Conservation (phyloP, 1,284 basidiomycete genomes). For the Chiua sp. region DNA sequence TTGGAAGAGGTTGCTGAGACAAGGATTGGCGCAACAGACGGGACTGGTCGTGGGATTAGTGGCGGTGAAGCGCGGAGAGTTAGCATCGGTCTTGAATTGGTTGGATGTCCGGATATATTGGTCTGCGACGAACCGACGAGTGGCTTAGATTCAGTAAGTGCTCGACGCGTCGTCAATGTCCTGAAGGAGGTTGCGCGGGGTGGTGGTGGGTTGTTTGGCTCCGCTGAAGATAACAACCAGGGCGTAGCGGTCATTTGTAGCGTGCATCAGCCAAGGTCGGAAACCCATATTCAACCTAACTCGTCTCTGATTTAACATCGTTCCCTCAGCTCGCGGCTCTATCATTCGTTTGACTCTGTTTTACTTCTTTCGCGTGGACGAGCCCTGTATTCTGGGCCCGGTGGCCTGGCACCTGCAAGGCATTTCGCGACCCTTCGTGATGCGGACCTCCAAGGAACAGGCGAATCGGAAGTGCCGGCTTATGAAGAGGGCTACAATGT, state of each 20-base stretch:
- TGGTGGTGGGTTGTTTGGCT: conserved; percentile 33
- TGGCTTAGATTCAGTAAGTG: conserved; percentile 87
- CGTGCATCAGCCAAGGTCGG: conserved; percentile 84
- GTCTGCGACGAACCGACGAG: conserved; percentile 88
- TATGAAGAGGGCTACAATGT: conserved; percentile 83
- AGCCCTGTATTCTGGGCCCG: conserved; percentile 82
- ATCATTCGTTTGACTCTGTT: conserved; percentile 84
- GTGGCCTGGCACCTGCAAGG: conserved; percentile 66
- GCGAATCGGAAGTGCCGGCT: conserved; percentile 39
- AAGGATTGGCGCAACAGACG: conserved; percentile 67
- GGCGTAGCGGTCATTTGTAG: conserved; percentile 77
- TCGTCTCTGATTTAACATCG: background rate
- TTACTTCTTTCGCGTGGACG: conserved; percentile 79
- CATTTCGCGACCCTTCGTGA: conserved; percentile 60
- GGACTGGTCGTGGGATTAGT: conserved; percentile 73
- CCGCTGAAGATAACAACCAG: conserved; percentile 14
- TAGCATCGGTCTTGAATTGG: conserved; percentile 84
- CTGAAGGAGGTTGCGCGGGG: conserved; percentile 78
- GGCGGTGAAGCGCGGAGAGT: conserved; percentile 88
- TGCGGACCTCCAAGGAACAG: conserved; percentile 39
- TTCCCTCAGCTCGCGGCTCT: conserved; percentile 70
- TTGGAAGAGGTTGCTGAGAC: conserved; percentile 72
- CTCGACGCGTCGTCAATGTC: conserved; percentile 77
- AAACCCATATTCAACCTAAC: conserved; percentile 4
- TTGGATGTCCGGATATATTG: conserved; percentile 80